Conservation (phyloP, 371 early-diverging fungal species). For the Basidiobolus meristosporus region DNA sequence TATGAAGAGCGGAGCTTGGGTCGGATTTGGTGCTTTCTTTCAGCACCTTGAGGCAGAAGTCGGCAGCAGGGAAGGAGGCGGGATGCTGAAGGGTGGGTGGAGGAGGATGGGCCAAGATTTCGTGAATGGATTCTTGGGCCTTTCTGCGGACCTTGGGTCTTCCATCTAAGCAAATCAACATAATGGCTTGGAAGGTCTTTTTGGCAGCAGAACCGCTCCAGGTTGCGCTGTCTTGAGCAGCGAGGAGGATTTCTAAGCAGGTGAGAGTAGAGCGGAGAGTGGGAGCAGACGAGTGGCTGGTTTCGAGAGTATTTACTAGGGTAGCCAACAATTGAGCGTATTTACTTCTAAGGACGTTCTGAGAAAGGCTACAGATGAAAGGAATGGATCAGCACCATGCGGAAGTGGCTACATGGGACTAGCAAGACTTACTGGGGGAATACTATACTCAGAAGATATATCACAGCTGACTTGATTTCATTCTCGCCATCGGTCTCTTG, state of each 20-base stretch:
- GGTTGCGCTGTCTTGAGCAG: conserved; percentile 48
- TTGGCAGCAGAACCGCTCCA: conserved; percentile 53
- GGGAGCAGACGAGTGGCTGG: conserved; percentile 44
- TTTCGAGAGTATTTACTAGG: conserved; percentile 29
- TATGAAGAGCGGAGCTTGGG: conserved; percentile 49
- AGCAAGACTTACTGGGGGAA: conserved; percentile 39
- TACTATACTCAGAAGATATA: conserved; percentile 64
- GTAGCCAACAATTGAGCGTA: conserved; percentile 32
- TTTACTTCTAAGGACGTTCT: conserved; percentile 38
- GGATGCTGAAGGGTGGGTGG: conserved; percentile 63
- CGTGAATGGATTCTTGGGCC: conserved; percentile 65
- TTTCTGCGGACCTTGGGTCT: conserved; percentile 80
- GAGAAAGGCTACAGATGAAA: conserved; percentile 18
- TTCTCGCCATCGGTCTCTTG: conserved; percentile 21
- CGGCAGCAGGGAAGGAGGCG: conserved; percentile 46
- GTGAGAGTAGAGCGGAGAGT: conserved; percentile 50
- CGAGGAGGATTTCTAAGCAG: conserved; percentile 67
- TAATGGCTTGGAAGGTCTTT: conserved; percentile 46
- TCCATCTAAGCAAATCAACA: conserved; percentile 56
- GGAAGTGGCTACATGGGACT: conserved; percentile 9
- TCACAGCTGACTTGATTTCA: conserved; percentile 39
- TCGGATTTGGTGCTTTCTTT: conserved; percentile 44
- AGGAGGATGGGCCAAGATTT: conserved; percentile 48
- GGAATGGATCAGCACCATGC: conserved; percentile 6
- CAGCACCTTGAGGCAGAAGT: conserved; percentile 46